Evolutionary conservation across 495 filamentous ascomycete species (phyloP), one percentile per base, ranked within the genome.

Genomic region (Aspergillus sclerotioniger): DNA sequence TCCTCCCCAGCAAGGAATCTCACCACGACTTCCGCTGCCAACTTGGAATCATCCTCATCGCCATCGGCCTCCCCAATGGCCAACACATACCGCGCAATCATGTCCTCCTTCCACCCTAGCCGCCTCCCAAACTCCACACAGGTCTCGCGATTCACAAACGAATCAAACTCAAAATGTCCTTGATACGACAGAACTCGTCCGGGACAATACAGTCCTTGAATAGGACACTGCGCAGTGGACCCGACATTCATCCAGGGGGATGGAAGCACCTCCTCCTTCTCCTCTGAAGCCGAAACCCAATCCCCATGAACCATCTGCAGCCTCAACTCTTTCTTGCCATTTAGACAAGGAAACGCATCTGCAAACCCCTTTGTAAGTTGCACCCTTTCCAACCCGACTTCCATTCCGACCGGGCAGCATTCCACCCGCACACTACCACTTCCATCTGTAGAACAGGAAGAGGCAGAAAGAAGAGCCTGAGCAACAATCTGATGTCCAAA

Each of bases 401-500:
- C 77, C 8, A 55, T 71, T 2, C 77, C 77, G 0, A 33, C n/a
- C 0, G 63, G 61, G 6, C 64, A 66, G 16, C 50, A 28, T 39
- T 67, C 57, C 9, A 76, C 69, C 29, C 62, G 57, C 47, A 71
- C 64, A 19, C 8, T 45, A 28, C 7, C 41, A 4, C 10, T 28
- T 6, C 12, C 17, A 3, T 44, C 19, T 13, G 51, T 12, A n/a
- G 50, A 7, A 25, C 28, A 17, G n/a, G 32, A 12, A 44, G 31
- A 19, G 4, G 51, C 15, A 0, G 58, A 65, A 6, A 81, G 70
- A 1, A 72, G 52, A 4, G 72, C 75, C 49, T 75, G 71, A 5
- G 74, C 77, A 53, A 81, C 66, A 25, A 79, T 55, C 56, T 81
- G 76, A 55, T 81, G 78, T 0, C 78, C 78, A 60, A 81, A 81